Base-by-base conservation (phyloP, 257 asterid species). In the Nicotiana paniculata region DNA sequence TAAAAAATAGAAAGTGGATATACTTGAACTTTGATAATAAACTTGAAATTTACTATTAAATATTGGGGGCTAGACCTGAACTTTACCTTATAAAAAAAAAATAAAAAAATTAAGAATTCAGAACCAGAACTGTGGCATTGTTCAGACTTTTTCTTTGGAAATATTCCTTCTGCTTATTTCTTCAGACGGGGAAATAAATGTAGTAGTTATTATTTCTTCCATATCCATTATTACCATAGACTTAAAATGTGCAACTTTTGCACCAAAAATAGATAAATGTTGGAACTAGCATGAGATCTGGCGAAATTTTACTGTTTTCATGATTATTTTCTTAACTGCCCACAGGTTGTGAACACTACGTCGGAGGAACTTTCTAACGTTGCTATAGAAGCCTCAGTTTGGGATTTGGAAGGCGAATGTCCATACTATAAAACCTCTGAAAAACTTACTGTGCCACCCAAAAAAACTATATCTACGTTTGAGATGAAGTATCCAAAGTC, bases 401-500 rank as follows among this genome's bases (percentile, higher is more conserved):
- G 97, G 97, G 97, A 91, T 89, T 87, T 95, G 37, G 92, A 89
- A 76, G 97, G 97, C 77, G 86, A 85, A 80, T 93, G 95, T 48
- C 93, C 91, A 8, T 89, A 91, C 91, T 87, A 87, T 82, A 80
- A 91, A 82, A 90, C 88, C 67, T 85, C 91, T 10, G 97, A 92
- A 85, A 92, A 89, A 79, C 90, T 96, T 83, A 86, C 87, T 13
- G 82, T 90, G 79, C 94, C 95, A 72, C 82, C 95, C 82, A 96
- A 96, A 87, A 86, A 58, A 81, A 88, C 97, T 69, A 9, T 88
- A 28, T 85, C 97, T 24, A 85, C 89, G 30, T 90, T 72, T 69
- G 97, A 91, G 93, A 89, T 96, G 95, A 88, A 83, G 70, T 94
- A 96, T 84, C 96, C 96, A 0, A 91, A 90, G 93, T 93, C 93